Evolutionary conservation across 2,329 filamentous ascomycete species (phyloP), one percentile per base, ranked within the genome.

Genomic region (Fusarium setosum): DNA sequence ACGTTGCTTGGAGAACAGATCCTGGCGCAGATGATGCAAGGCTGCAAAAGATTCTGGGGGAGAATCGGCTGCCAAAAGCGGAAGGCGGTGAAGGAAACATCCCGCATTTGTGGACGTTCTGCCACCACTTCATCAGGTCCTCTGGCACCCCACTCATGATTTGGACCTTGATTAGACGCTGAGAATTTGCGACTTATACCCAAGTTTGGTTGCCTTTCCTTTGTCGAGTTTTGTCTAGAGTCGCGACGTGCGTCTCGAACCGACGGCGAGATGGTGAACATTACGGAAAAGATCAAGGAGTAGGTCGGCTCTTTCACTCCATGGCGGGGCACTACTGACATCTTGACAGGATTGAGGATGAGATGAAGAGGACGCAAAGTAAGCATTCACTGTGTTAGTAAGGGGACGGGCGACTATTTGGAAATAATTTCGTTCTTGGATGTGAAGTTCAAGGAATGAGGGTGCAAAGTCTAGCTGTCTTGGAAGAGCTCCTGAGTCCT

Each of bases 271-370:
- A 99, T 99, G 96, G 96, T 98, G 80, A 98, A 98, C 84, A 99
- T 99, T 71, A 98, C 96, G 69, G 96, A 99, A 56, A 98, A 97
- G 87, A 99, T 99, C 84, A 99, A 99, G 86, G 96, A 98, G 95
- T 97, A 81, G 75, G 90, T 77, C 18, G 26, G 18, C 17, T 29
- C 41, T 31, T 34, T 18, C 24, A 21, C 17, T 18, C 15, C 6
- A 48, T 58, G 47, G 61, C 40, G 56, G 52, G 52, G 61, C 50
- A 48, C 53, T 38, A 65, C 72, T 76, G 65, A 75, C 32, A 66
- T 44, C 9, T 56, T 26, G n/a, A 52, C 72, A 97, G 95, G 90
- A 99, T 99, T 75, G 96, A 99, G 88, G 94, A 97, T 82, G 96
- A 99, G 91, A 99, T 99, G 96, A 90, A 88, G 79, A 95, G 88